Evolutionary conservation across 371 early-diverging fungal species (phyloP), one percentile per base, ranked within the genome.

Genomic region (Syncephalis plumigaleata): DNA sequence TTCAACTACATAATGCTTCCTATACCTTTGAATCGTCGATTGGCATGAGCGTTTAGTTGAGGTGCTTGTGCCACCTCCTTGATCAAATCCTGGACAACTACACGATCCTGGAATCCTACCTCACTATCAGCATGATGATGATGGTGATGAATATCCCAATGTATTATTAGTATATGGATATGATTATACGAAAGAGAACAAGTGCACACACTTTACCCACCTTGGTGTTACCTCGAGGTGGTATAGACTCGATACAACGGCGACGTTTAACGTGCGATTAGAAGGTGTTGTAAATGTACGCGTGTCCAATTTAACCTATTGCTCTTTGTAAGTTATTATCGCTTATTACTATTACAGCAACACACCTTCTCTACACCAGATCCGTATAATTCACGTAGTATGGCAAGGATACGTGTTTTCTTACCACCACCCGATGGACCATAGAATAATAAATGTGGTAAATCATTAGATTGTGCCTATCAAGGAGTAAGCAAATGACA

Each of bases 61-160:
- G 88, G 92, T n/a, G 93, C 92, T 67, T 97, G 95, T 46, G 98
- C 99, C 17, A 95, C 73, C 52, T 92, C 91, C 63, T 99, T 98
- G 57, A 99, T 87, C 24, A 99, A 68, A 46, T 91, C 92, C 64
- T 98, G 98, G 36, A 99, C 77, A 47, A 99, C 81, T 16, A 89
- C 67, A 45, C 96, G 87, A 73, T 99, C 99, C 53, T 91, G 78
- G 37, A 72, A 76, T 9, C 97, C 98, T 13, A 94, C 81, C 61
- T 97, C 97, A 58, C 86, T 77, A 52, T n/a, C n/a, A n/a, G n/a
- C n/a, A n/a, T n/a, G n/a, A 5, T 68, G 48, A 24, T 36, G 20
- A 44, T 42, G 22, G 20, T 2, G 20, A 23, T 16, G 23, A 17
- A 15, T n/a, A 38, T 24, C 39, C 20, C 22, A 26, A n/a, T 16